Percentiles rank a stretch among this genome's conserved stretches.
phyloP scores from a whole-genome alignment of 371 early-diverging fungal genomes.

The Conidiobolus incongruus region DNA sequence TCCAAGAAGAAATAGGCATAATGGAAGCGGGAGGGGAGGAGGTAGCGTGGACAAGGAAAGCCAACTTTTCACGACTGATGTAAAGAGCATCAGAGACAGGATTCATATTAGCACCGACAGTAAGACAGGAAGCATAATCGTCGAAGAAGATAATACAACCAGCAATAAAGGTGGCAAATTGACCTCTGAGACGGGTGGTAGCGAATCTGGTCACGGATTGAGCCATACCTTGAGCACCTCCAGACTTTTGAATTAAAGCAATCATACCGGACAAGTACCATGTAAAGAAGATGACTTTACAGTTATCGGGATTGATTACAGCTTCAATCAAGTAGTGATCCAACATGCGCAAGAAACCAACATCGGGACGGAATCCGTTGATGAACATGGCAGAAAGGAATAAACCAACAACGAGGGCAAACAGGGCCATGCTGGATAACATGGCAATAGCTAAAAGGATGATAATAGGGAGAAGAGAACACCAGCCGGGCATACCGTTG shows the following conservation, averaged over 20 bases:
- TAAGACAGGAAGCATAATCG: constrained; percentile 5
- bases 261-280: constrained; percentile 4
- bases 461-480: constrained; percentile 3
- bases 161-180: constrained; percentile 4
- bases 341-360: constrained; percentile 3
- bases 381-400: constrained; percentile 5
- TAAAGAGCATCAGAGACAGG: constrained; percentile 4
- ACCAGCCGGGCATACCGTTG: constrained; percentile 2
- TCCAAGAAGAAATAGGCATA: constrained; percentile 5
- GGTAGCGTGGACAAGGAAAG: constrained; percentile 6
- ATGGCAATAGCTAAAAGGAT: background rate
- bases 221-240: constrained; percentile 5
- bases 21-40: constrained; percentile 6
- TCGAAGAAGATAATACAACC: constrained; percentile 5
- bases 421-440: constrained; percentile 1
- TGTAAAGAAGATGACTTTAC: constrained; percentile 3
- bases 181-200: constrained; percentile 3
- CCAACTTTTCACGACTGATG: constrained; percentile 4
- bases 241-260: constrained; percentile 5
- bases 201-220: constrained; percentile 1
- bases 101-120: constrained; percentile 5
- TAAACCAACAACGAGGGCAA: constrained; percentile 2
- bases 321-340: constrained; percentile 4
- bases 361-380: constrained; percentile 4
- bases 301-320: constrained; percentile 3